Evolutionary conservation across 495 filamentous ascomycete genomes (phyloP).

Genomic region (Neurospora sp.): DNA sequence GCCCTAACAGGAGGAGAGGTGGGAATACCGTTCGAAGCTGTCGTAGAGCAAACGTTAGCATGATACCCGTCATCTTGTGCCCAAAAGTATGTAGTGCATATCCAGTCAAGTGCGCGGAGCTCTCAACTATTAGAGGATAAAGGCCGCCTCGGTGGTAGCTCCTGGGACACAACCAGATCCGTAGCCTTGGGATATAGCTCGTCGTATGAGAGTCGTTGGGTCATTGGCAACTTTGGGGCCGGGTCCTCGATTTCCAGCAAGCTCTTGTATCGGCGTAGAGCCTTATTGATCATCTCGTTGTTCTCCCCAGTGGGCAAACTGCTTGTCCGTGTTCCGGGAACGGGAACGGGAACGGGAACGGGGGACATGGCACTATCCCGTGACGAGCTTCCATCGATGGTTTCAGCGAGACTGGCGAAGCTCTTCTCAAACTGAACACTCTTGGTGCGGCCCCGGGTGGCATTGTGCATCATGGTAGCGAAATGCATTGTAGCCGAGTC

Average conservation of each 20-base stretch:
- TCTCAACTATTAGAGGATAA: conserved; percentile 24
- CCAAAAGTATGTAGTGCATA: neutral
- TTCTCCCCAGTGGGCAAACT: conserved; percentile 20
- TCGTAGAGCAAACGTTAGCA: conserved; percentile 20
- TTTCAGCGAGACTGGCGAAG: conserved; percentile 14
- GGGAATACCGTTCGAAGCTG: conserved; percentile 42
- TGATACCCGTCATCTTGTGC: neutral
- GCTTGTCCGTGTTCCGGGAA: conserved; percentile 22
- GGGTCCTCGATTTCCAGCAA: conserved; percentile 37
- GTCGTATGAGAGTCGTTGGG: conserved; percentile 35
- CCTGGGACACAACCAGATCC: conserved; percentile 9
- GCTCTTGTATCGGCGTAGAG: conserved; percentile 35
- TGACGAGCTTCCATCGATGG: conserved; percentile 9
- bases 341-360: conserved; percentile 10
- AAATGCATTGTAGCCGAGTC: conserved; percentile 27
- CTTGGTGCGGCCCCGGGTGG: conserved; percentile 30
- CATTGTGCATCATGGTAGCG: conserved; percentile 31
- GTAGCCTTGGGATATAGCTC: conserved; percentile 30
- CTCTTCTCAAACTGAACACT: conserved; percentile 38
- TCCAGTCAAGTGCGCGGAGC: conserved; percentile 12
- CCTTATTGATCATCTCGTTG: conserved; percentile 20
- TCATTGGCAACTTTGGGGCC: conserved; percentile 33
- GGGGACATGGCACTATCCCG: conserved; percentile 16
- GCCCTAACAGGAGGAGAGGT: conserved; percentile 19
- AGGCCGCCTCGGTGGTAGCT: conserved; percentile 1